Percentiles rank a stretch among this genome's conserved stretches.
Evolutionary conservation across 352 stramenopile species (phyloP).

Genomic region (Pythium biforme): DNA sequence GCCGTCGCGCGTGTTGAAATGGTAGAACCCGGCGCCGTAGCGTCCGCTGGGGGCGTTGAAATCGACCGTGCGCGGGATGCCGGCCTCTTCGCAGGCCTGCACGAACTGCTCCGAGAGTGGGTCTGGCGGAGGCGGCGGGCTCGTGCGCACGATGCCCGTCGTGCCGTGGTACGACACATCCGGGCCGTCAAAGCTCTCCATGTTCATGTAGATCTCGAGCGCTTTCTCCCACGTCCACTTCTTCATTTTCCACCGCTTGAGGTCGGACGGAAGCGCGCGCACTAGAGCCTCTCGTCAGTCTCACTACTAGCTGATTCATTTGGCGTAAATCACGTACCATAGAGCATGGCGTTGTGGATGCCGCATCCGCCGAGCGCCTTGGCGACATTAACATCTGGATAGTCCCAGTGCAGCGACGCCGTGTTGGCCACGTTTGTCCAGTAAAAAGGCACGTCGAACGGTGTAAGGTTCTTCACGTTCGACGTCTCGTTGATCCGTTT

Average conservation of each 20-base stretch:
- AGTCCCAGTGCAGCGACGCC: constrained; percentile 64
- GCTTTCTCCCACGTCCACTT: constrained; percentile 79
- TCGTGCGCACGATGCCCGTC: constrained; percentile 60
- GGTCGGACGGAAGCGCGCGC: constrained; percentile 63
- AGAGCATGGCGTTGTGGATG: constrained; percentile 92
- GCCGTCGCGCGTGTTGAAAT: constrained; percentile 86
- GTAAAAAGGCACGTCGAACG: constrained; percentile 85
- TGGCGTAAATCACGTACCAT: constrained; percentile 37
- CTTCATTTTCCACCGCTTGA: constrained; percentile 71
- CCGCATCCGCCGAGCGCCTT: constrained; percentile 86
- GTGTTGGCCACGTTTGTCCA: constrained; percentile 83
- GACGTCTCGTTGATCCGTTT: constrained; percentile 33
- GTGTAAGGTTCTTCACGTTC: constrained; percentile 54
- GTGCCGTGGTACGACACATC: constrained; percentile 54
- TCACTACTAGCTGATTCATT: too few species aligned
- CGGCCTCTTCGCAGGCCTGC: constrained; percentile 45
- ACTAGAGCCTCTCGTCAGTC: too few species aligned
- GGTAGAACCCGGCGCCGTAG: constrained; percentile 77
- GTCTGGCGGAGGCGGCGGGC: constrained; percentile 31
- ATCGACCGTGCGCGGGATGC: constrained; percentile 57
- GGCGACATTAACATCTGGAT: constrained; percentile 78
- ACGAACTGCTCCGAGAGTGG: constrained; percentile 50
- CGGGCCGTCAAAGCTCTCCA: constrained; percentile 72
- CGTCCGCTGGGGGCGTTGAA: constrained; percentile 82
- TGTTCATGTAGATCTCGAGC: constrained; percentile 62